phyloP scores from a whole-genome alignment of 768 basidiomycete species.

The Pleurotus djamor region DNA sequence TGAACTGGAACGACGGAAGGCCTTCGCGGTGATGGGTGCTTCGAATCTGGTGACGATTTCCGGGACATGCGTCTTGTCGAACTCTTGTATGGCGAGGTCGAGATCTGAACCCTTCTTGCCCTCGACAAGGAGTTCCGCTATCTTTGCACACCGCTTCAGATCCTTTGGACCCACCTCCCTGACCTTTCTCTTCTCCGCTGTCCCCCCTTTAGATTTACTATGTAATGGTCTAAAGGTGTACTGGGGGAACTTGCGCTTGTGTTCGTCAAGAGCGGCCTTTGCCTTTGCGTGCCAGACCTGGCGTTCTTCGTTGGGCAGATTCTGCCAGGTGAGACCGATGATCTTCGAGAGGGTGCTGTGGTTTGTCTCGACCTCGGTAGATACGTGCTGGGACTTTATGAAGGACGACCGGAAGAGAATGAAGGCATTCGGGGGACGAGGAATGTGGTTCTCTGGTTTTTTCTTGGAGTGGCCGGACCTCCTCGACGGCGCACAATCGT shows the following conservation, averaged over 20 bases:
- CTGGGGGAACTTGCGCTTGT: constrained; percentile 69
- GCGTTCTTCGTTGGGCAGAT: constrained; percentile 67
- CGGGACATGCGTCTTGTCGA: constrained; percentile 47
- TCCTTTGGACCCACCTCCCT: constrained; percentile 64
- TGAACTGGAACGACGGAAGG: constrained; percentile 62
- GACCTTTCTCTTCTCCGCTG: constrained; percentile 48
- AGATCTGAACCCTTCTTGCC: constrained; percentile 62
- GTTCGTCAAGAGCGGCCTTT: constrained; percentile 69
- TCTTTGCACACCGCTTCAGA: constrained; percentile 61
- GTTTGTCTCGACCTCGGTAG: constrained; percentile 74
- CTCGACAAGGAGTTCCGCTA: constrained; percentile 61
- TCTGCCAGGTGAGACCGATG: constrained; percentile 81
- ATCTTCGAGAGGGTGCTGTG: constrained; percentile 84
- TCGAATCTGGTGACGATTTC: constrained; percentile 74
- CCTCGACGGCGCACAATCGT: constrained; percentile 16
- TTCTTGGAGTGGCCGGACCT: constrained; percentile 53
- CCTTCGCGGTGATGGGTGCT: constrained; percentile 63
- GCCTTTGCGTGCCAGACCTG: constrained; percentile 77
- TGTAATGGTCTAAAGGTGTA: constrained; percentile 74
- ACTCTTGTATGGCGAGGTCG: constrained; percentile 55
- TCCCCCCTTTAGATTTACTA: constrained; percentile 30
- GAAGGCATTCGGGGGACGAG: constrained; percentile 83
- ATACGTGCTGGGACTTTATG: constrained; percentile 74
- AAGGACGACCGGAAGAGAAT: constrained; percentile 83
- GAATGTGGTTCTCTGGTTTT: constrained; percentile 72